Evolutionary conservation across 805 yeast species (phyloP), one percentile per base, ranked within the genome.

Genomic region (Alloascoidea africana): DNA sequence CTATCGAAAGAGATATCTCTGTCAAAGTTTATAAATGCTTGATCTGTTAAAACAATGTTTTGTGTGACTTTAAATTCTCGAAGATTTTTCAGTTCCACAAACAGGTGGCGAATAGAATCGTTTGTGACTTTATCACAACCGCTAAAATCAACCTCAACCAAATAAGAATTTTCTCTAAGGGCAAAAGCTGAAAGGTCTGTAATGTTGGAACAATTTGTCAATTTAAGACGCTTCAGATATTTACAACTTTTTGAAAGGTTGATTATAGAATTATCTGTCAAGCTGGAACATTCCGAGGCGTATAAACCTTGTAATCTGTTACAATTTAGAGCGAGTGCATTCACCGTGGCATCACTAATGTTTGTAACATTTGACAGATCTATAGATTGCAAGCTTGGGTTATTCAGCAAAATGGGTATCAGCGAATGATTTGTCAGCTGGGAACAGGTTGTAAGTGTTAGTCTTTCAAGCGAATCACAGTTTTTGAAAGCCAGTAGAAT

Each of bases 121-220:
- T 23, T 23, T 23, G 30, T 23, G 8, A n/a, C 8, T 8, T 8
- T 8, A 8, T 8, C 8, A n/a, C 30, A 23, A 34, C 76, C 77
- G 46, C 85, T 87, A 36, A 89, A 65, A 58, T 89, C 97, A 38
- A 91, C 78, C 56, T 89, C 98, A 14, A 87, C 93, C 36, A 89
- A 62, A 39, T 76, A 65, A 33, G 79, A 78, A 52, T 69, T 69
- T n/a, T 63, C 61, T 38, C 81, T 76, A 55, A 86, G 63, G 16
- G 67, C 65, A 32, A 62, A 49, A 4, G 87, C 63, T 6, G 79
- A 65, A 5, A 58, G 68, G 53, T 83, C 91, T 36, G 76, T 69
- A 41, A 89, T 68, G 39, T 66, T 65, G 27, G 59, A 60, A 51
- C 84, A 80, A 40, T 80, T 81, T 41, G 86, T 76, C 38, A 91